Percentiles rank a stretch among this genome's conserved stretches.
Conservation (phyloP, 345 rosid genomes). For the Noccaea caerulescens region DNA sequence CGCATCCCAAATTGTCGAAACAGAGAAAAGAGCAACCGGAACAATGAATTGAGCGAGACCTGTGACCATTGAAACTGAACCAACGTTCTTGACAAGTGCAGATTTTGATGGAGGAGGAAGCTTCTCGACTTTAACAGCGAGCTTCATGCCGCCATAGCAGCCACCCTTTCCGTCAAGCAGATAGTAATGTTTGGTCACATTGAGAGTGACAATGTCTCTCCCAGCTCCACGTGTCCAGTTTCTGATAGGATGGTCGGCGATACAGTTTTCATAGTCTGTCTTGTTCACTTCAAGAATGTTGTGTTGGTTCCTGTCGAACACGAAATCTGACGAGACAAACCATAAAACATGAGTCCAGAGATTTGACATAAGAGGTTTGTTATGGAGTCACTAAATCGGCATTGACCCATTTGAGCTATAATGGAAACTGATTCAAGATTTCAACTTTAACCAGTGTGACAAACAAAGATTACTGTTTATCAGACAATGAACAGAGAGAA, state of each 20-base stretch:
- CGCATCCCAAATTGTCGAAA: slow-evolving; percentile 31
- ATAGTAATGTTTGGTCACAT: slow-evolving; percentile 72
- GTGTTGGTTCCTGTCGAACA: slow-evolving; percentile 87
- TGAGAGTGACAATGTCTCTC: slow-evolving; percentile 85
- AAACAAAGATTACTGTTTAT: slow-evolving; percentile 15
- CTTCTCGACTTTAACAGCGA: slow-evolving; percentile 72
- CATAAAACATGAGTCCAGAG: background rate
- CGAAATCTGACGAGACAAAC: slow-evolving; percentile 60
- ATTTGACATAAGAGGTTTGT: too few relatives aligned
- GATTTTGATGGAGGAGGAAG: slow-evolving; percentile 79
- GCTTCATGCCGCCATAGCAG: slow-evolving; percentile 84
- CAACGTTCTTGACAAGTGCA: slow-evolving; percentile 51
- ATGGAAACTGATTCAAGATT: slow-evolving; percentile 13
- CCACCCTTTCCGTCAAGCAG: slow-evolving; percentile 86
- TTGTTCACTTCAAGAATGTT: slow-evolving; percentile 88
- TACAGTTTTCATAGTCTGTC: slow-evolving; percentile 74
- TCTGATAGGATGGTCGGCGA: slow-evolving; percentile 64
- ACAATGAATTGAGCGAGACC: slow-evolving; percentile 24
- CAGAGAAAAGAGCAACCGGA: slow-evolving; percentile 29
- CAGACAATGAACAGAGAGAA: slow-evolving; percentile 21
- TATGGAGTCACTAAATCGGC: background rate
- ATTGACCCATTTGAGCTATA: slow-evolving; percentile 15
- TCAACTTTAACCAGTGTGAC: slow-evolving; percentile 27
- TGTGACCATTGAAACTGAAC: slow-evolving; percentile 26
- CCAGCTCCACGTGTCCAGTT: slow-evolving; percentile 95